phyloP scores from a whole-genome alignment of 768 basidiomycete species.

The Kondoa subrosea region DNA sequence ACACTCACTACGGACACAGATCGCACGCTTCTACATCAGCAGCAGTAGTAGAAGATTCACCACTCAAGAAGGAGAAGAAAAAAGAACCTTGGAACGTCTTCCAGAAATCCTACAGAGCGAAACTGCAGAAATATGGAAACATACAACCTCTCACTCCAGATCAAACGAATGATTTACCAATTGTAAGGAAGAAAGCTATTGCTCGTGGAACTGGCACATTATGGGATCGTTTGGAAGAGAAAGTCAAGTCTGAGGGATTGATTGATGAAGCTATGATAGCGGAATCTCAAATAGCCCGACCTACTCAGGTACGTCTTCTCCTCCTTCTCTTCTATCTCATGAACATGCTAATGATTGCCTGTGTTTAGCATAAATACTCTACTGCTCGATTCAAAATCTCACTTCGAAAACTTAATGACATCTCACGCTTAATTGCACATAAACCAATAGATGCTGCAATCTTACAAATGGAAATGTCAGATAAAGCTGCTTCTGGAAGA shows the following conservation, averaged over 20 bases:
- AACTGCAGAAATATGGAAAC: neutral
- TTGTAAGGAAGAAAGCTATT: neutral
- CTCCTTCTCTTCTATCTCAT: neutral
- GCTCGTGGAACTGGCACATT: neutral
- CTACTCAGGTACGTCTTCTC: neutral
- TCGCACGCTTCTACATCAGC: neutral
- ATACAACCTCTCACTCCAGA: neutral
- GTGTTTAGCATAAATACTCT: slow-evolving; percentile 67
- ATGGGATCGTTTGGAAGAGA: neutral
- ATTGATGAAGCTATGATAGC: neutral
- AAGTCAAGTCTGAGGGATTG: neutral
- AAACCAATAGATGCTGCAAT: slow-evolving; percentile 90
- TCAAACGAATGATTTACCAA: neutral
- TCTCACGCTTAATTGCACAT: slow-evolving; percentile 67
- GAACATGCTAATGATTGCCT: neutral
- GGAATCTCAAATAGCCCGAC: neutral
- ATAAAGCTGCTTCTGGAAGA: slow-evolving; percentile 71
- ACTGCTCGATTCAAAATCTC: slow-evolving; percentile 88
- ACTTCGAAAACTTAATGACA: slow-evolving; percentile 66
- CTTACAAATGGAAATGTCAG: slow-evolving; percentile 87
- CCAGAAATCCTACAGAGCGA: neutral
- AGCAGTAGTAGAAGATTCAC: neutral
- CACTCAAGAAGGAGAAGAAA: too few relatives aligned
- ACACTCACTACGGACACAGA: neutral
- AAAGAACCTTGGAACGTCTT: neutral